Base-by-base conservation (phyloP, 352 stramenopile genomes). In the Pythium folliculosum region DNA sequence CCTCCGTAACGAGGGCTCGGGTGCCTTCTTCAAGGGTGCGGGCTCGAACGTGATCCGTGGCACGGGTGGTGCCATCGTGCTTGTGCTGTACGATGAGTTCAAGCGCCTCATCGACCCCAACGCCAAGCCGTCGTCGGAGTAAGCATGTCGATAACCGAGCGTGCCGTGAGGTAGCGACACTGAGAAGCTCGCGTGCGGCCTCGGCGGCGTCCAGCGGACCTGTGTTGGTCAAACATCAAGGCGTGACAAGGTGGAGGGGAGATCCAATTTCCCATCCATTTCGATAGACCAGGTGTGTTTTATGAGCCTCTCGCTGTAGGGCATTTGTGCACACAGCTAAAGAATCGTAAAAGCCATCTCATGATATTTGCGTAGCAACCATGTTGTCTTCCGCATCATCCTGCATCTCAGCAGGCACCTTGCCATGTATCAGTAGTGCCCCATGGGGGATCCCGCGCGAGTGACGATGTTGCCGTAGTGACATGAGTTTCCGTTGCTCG, bases 41-140 rank as follows among this genome's bases (percentile, higher is more conserved):
- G 96, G 95, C 72, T 98, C 97, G 68, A 99, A 99, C 84, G 83
- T 98, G 69, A 97, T 99, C 77, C 97, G 98, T 97, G 98, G 96
- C 70, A 98, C 98, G 73, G 97, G 97, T 75, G 96, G 96, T 82
- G 97, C 98, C 60, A 88, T 99, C 61, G 96, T 99, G 65, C 92
- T 99, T 83, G 97, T 99, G 50, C 80, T 99, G 70, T 99, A 99
- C 90, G 98, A 98, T 70, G 97, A 99, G 85, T 98, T 99, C 87
- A 99, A 99, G 90, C 87, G 88, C 69, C 43, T 93, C 44, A 84
- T 93, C 61, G 70, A 78, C 67, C 76, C 76, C 43, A 78, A 78
- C 70, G 76, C 76, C 76, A 83, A 84, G 76, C 76, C 76, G 67
- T 81, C 76, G 65, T 81, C 76, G 71, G 76, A 80, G 61, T 82